Conservation (phyloP, 176 grass and related monocot species). For the Ensete ventricosum region DNA sequence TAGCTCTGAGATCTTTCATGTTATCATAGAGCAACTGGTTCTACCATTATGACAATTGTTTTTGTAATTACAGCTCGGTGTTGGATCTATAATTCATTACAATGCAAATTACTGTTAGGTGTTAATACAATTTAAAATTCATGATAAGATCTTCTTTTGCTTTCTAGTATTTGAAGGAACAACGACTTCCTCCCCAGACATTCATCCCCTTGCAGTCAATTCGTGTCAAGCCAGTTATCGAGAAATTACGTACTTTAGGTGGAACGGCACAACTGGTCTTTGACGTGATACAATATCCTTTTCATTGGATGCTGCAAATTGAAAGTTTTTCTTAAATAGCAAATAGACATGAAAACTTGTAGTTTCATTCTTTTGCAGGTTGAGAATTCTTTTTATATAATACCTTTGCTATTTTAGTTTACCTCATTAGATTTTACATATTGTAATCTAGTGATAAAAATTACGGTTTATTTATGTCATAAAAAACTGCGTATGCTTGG, state of each 20-base stretch:
- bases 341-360: neutral
- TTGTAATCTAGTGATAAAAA: too few relatives aligned
- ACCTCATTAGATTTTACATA: neutral
- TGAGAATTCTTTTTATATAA: neutral
- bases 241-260: conserved; percentile 82
- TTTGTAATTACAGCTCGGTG: too few relatives aligned
- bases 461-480: too few relatives aligned
- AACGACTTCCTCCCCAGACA: conserved; percentile 89
- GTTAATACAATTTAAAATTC: neutral
- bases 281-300: conserved; percentile 99
- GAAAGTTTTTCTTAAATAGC: conserved; percentile 1
- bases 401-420: neutral
- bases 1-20: neutral
- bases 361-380: neutral
- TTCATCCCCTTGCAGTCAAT: conserved; percentile 94
- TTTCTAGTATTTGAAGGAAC: conserved; percentile 96
- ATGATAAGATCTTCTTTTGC: conserved; percentile 18
- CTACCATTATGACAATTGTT: neutral
- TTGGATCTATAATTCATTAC: neutral
- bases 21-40: neutral
- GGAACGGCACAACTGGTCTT: conserved; percentile 86
- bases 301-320: conserved; percentile 6
- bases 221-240: conserved; percentile 79
- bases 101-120: neutral
- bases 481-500: neutral